Conservation (phyloP, 2,329 filamentous ascomycete species). For the Pestalotiopsis sp. region DNA sequence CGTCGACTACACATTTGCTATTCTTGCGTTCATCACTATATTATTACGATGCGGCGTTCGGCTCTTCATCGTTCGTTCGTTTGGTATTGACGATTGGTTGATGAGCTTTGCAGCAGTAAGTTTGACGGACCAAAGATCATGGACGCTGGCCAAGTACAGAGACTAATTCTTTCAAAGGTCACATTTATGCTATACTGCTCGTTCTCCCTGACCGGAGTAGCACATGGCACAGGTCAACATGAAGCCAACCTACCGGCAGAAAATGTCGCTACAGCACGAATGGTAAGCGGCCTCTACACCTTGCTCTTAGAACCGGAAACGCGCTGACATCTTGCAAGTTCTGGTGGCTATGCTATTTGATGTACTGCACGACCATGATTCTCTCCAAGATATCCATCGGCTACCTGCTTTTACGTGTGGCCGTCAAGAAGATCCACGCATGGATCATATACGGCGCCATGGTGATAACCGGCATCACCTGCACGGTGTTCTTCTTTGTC, state of each 20-base stretch:
- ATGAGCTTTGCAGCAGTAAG: constrained; percentile 16
- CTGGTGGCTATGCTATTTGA: constrained; percentile 21
- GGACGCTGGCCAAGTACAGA: not conserved
- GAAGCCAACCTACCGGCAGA: not conserved
- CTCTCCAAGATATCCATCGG: constrained; percentile 23
- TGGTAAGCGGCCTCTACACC: not conserved
- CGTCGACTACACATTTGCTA: constrained; percentile 6
- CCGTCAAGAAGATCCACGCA: constrained; percentile 17
- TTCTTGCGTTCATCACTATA: constrained; percentile 6
- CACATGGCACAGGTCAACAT: constrained; percentile 15
- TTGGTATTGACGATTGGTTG: constrained; percentile 15
- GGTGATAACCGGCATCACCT: constrained; percentile 19
- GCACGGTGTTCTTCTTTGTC: constrained; percentile 24
- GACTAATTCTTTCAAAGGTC: not conserved
- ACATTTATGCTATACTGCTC: constrained; percentile 13
- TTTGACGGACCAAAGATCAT: no score
- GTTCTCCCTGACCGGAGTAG: constrained; percentile 11
- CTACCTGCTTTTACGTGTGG: constrained; percentile 23
- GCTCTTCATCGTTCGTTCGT: constrained; percentile 7
- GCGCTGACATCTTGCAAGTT: not conserved
- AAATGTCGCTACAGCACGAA: not conserved
- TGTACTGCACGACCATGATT: constrained; percentile 23
- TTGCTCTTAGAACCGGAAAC: not conserved
- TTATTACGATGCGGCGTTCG: constrained; percentile 6
- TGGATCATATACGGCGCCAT: constrained; percentile 23